Evolutionary conservation across 345 rosid genomes (phyloP), one percentile per base, ranked within the genome.

Genomic region (Carallia brachiata): DNA sequence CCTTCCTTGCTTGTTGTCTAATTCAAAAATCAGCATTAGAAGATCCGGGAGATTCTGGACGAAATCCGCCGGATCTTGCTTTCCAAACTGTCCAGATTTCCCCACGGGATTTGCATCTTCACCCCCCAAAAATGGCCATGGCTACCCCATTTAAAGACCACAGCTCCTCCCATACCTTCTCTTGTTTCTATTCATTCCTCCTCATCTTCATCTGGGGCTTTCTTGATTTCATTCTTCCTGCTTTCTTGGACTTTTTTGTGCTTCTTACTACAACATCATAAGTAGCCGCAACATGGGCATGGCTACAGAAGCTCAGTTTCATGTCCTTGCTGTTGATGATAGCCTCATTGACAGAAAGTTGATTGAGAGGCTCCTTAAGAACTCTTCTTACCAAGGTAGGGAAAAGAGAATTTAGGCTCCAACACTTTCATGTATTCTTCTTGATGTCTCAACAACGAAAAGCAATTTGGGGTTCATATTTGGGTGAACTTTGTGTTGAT

Each of bases 251-350:
- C 0, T 4, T 62, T 63, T 67, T 48, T 44, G 52, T 16, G 44
- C 62, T 68, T 36, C 70, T 52, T 36, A 17, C 23, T 28, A 28
- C 52, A 44, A 36, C 34, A 17, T 67, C 53, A 57, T 9, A 4
- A 1, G 31, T 10, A 15, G 5, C 31, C 9, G 60, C 60, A 27
- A 56, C 60, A 77, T 75, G 81, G 79, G 58, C 37, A 56, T 85
- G 72, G 82, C 70, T 65, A 40, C 79, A 34, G 87, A 85, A 54
- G 31, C 88, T 59, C 80, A 81, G 79, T 94, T 91, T 73, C 98
- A 91, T 77, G 98, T 94, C 78, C 88, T 94, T 19, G 98, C 98
- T 36, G 97, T 94, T 70, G 98, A 94, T 77, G 98, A 94, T 67
- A 91, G 92, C 63, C 30, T 84, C 27, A 77, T 90, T 53, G 96